Evolutionary conservation across 345 rosid species (phyloP).

Genomic region (Sonneratia alba): DNA sequence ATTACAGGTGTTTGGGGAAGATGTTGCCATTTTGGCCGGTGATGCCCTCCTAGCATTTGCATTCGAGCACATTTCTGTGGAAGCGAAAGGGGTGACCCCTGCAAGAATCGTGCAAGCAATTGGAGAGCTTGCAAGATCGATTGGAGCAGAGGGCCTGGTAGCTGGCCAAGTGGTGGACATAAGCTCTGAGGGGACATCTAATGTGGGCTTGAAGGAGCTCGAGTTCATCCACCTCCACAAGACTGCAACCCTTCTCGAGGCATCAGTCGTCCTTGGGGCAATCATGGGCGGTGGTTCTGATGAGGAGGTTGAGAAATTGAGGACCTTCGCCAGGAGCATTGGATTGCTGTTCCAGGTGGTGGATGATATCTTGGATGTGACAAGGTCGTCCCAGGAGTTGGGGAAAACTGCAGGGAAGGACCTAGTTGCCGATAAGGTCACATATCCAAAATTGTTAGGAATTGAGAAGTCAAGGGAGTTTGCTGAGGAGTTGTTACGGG

Average conservation of each 20-base stretch:
- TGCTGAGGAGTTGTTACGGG: conserved; percentile 57
- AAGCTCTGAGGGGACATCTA: conserved; percentile 45
- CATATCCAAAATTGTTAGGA: conserved; percentile 80
- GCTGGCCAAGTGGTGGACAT: conserved; percentile 91
- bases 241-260: conserved; percentile 79
- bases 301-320: conserved; percentile 60
- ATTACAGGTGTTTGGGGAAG: conserved; percentile 51
- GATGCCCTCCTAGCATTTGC: conserved; percentile 75
- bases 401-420: conserved; percentile 98
- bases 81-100: conserved; percentile 42
- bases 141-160: conserved; percentile 64
- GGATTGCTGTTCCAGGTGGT: conserved; percentile 94
- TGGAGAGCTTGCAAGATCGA: conserved; percentile 56
- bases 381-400: conserved; percentile 65
- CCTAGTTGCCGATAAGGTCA: conserved; percentile 67
- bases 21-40: conserved; percentile 83
- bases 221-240: conserved; percentile 86
- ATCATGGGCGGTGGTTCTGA: conserved; percentile 74
- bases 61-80: conserved; percentile 60
- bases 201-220: conserved; percentile 54
- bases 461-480: conserved; percentile 62
- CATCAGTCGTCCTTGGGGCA: conserved; percentile 66
- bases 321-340: conserved; percentile 58
- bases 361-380: conserved; percentile 87
- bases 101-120: conserved; percentile 45